Conservation (phyloP, 2,329 filamentous ascomycete species). For the Pseudogymnoascus sp. region DNA sequence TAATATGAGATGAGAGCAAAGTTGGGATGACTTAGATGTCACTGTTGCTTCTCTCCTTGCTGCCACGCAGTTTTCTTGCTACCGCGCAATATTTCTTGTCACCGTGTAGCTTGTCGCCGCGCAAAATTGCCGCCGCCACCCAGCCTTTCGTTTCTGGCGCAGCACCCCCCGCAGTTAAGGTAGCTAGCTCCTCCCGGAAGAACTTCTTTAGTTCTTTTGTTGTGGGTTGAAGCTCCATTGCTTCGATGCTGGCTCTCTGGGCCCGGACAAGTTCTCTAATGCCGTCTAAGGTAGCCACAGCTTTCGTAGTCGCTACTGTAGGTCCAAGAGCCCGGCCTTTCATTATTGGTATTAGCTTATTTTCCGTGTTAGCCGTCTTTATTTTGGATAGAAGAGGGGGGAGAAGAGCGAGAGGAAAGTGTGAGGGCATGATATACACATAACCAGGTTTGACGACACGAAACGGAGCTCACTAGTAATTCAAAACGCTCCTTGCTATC, state of each 20-base stretch:
- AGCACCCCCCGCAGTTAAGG: too few relatives aligned
- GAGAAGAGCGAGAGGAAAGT: too few relatives aligned
- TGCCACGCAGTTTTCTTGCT: neutral
- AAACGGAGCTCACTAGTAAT: neutral
- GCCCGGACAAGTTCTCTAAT: too few relatives aligned
- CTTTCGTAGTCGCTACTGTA: neutral
- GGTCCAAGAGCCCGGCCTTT: neutral
- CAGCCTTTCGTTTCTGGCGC: too few relatives aligned
- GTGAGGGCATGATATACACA: neutral
- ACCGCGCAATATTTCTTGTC: neutral
- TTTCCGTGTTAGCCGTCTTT: too few relatives aligned
- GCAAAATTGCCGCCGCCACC: neutral
- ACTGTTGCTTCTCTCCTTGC: neutral
- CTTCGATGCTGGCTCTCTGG: too few relatives aligned
- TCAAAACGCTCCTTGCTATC: neutral
- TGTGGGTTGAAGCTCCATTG: too few relatives aligned
- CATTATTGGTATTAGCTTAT: too few relatives aligned
- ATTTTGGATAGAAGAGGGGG: too few relatives aligned
- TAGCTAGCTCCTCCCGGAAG: too few relatives aligned
- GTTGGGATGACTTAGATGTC: neutral
- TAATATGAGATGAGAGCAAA: neutral
- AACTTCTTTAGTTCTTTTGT: too few relatives aligned
- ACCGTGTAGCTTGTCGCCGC: neutral
- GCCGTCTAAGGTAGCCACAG: too few relatives aligned
- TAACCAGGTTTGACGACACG: neutral